Evolutionary conservation across 2,329 filamentous ascomycete genomes (phyloP).

Genomic region (Phyllachora maydis): DNA sequence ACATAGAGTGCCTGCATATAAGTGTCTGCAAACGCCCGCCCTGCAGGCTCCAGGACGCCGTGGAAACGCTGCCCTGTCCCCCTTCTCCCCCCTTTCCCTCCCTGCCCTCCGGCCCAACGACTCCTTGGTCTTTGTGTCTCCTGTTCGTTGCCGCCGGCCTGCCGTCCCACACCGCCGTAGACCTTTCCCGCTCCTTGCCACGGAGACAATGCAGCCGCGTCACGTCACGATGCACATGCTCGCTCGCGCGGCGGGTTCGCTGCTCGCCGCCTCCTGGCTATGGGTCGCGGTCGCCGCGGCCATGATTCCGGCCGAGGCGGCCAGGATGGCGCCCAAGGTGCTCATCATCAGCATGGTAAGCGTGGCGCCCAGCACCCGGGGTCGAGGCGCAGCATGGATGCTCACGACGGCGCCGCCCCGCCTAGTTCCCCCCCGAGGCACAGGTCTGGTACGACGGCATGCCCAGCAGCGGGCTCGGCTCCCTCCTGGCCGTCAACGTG

Average conservation of each 20-base stretch:
- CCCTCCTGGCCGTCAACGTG: slow-evolving; percentile 34
- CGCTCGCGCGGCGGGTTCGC: not conserved
- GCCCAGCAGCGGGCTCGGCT: slow-evolving; percentile 20
- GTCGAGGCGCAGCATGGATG: not conserved
- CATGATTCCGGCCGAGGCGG: not conserved
- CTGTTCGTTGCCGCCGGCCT: no score
- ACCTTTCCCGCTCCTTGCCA: no score
- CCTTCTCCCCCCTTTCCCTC: no score
- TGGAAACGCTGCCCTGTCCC: no score
- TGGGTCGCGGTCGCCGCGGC: not conserved
- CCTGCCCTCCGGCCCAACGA: no score
- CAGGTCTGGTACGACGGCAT: slow-evolving; percentile 37
- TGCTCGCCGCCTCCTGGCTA: slow-evolving; percentile 1
- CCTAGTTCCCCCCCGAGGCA: slow-evolving; percentile 39
- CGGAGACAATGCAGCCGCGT: not conserved
- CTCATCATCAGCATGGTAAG: slow-evolving; percentile 46
- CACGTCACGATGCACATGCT: slow-evolving; percentile 1
- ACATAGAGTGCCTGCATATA: no score
- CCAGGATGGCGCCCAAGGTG: slow-evolving; percentile 30
- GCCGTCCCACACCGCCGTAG: no score
- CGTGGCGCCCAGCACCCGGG: slow-evolving; percentile 4
- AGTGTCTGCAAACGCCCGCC: no score
- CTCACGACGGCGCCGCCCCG: not conserved
- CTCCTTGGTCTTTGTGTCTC: no score
- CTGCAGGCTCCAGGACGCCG: no score